These are phyloP conservation scores for Dryas drummondii DNA, from an alignment of 306 rosid genomes.

Conservation along the genomic window DNA sequence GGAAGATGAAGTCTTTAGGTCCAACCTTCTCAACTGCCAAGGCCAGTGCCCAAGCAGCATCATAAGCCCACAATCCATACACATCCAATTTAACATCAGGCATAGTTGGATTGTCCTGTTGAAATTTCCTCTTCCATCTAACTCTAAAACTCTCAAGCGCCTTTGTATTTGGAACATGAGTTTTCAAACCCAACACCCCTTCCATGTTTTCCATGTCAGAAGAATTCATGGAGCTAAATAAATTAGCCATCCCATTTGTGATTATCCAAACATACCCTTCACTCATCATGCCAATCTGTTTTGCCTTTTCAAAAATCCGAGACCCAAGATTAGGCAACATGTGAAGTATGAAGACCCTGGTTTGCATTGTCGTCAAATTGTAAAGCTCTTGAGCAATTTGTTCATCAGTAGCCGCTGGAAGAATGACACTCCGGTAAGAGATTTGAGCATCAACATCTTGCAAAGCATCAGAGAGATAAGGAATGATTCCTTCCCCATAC, in stretches of 20 bases:
- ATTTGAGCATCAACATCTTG: constrained; percentile 32
- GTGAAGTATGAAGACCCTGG: constrained; percentile 56
- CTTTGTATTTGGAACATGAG: constrained; percentile 34
- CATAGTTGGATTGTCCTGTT: constrained; percentile 24
- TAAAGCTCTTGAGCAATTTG: constrained; percentile 39
- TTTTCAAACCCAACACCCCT: constrained; percentile 53
- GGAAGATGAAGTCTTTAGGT: not conserved
- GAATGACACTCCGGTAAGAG: constrained; percentile 39
- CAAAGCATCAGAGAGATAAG: constrained; percentile 38
- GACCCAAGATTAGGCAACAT: constrained; percentile 28
- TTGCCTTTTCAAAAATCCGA: constrained; percentile 40
- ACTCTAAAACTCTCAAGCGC: constrained; percentile 24
- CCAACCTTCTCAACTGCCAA: constrained; percentile 49
- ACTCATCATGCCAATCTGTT: constrained; percentile 50
- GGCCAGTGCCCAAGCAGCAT: constrained; percentile 53
- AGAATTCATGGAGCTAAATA: constrained; percentile 12
- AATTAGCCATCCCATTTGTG: constrained; percentile 33
- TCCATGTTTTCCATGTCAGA: constrained; percentile 37
- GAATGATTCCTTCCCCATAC: constrained; percentile 45
- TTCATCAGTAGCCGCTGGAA: constrained; percentile 32
- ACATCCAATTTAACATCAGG: constrained; percentile 19
- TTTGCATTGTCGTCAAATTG: constrained; percentile 45
- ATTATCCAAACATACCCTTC: constrained; percentile 57
- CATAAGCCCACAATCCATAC: constrained; percentile 59
- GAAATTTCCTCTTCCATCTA: constrained; percentile 46